Conservation (phyloP, 2,329 filamentous ascomycete genomes). For the Colletotrichum theobromicola region DNA sequence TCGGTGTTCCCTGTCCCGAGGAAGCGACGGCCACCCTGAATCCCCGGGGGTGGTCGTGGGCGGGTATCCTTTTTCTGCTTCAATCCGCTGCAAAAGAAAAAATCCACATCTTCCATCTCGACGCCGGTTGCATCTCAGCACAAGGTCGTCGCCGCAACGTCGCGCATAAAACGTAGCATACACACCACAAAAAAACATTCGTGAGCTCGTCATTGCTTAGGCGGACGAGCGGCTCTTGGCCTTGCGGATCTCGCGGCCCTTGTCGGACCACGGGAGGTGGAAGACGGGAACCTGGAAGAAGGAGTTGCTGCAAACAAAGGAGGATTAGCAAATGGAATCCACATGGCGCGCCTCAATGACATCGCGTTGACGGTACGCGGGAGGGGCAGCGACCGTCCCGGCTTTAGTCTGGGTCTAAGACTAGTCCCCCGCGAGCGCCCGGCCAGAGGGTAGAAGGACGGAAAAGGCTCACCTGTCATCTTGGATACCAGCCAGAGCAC, state of each 20-base stretch:
- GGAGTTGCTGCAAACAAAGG: slow-evolving; percentile 64
- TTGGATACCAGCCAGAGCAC: slow-evolving; percentile 81
- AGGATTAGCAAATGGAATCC: slow-evolving; percentile 27
- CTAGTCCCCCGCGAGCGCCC: neutral
- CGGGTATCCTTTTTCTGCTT: neutral
- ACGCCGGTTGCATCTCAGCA: neutral
- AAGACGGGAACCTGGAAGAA: slow-evolving; percentile 93
- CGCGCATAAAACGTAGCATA: neutral
- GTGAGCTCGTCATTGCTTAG: neutral
- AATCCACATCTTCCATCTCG: neutral
- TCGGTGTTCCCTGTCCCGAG: neutral
- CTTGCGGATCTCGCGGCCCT: slow-evolving; percentile 65
- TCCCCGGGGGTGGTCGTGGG: neutral
- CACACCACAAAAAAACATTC: neutral
- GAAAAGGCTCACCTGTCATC: slow-evolving; percentile 64
- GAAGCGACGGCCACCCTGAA: neutral
- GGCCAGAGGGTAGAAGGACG: neutral
- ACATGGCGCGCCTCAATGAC: neutral
- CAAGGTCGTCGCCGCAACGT: neutral
- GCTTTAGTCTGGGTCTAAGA: neutral
- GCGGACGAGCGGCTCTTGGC: slow-evolving; percentile 50
- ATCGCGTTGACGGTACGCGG: neutral
- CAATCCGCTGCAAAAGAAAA: neutral
- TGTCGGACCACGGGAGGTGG: slow-evolving; percentile 94
- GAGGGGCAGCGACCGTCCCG: neutral